These are phyloP conservation scores for Anastatica hierochuntica DNA, from an alignment of 345 rosid species.

Conservation along the genomic window DNA sequence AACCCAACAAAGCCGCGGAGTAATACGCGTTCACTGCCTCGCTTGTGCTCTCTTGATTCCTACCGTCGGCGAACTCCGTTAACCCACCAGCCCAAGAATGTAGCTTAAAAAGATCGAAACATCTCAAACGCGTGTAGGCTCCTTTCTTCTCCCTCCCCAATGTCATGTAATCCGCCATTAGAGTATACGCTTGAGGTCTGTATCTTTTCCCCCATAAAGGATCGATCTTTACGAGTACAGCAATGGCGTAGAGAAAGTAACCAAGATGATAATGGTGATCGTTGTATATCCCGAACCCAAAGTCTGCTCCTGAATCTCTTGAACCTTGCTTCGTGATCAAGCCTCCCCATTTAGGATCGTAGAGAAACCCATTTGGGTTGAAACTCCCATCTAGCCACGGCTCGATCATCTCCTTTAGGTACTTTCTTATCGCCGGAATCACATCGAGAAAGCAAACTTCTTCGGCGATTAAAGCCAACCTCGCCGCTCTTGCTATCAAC, in stretches of 20 bases:
- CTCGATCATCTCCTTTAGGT: slow-evolving; percentile 61
- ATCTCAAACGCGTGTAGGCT: slow-evolving; percentile 58
- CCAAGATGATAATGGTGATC: slow-evolving; percentile 87
- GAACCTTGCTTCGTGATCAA: slow-evolving; percentile 63
- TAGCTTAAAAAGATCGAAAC: slow-evolving; percentile 79
- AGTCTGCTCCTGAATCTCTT: slow-evolving; percentile 60
- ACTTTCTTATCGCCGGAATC: slow-evolving; percentile 49
- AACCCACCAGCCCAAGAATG: slow-evolving; percentile 98
- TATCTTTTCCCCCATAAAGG: slow-evolving; percentile 80
- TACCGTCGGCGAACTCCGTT: slow-evolving; percentile 74
- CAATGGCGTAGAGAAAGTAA: slow-evolving; percentile 78
- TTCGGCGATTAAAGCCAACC: slow-evolving; percentile 82
- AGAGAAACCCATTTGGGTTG: slow-evolving; percentile 59
- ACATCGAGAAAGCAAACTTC: slow-evolving; percentile 60
- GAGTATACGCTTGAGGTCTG: slow-evolving; percentile 65
- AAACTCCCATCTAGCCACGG: slow-evolving; percentile 88
- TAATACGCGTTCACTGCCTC: slow-evolving; percentile 92
- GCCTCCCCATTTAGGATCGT: slow-evolving; percentile 87
- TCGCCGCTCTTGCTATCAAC: slow-evolving; percentile 75
- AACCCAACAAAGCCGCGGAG: slow-evolving; percentile 81
- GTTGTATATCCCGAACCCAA: slow-evolving; percentile 72
- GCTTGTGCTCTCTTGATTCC: slow-evolving; percentile 89
- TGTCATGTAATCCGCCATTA: slow-evolving; percentile 79
- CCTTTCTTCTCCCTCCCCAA: slow-evolving; percentile 31
- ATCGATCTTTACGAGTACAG: slow-evolving; percentile 78